Evolutionary conservation across 345 rosid genomes (phyloP).

Genomic region (Linum usitatissimum): DNA sequence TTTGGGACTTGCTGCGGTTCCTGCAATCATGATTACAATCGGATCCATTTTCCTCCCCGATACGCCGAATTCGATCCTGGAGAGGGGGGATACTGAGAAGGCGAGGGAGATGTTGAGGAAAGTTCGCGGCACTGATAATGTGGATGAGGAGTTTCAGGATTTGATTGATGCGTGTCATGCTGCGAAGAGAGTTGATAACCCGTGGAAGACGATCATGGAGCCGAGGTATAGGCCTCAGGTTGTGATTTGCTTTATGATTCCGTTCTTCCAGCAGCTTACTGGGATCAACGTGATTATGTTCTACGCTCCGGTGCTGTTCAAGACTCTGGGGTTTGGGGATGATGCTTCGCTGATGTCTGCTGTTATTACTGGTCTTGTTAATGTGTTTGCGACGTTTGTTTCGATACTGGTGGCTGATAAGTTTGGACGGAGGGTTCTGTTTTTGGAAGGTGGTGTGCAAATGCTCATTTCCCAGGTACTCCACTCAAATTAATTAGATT

Average conservation of each 20-base stretch:
- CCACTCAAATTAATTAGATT: too few relatives aligned
- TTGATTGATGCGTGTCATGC: constrained; percentile 47
- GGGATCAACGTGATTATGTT: constrained; percentile 72
- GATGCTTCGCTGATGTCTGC: constrained; percentile 64
- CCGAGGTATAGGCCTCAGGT: constrained; percentile 58
- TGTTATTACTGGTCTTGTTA: constrained; percentile 53
- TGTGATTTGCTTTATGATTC: constrained; percentile 36
- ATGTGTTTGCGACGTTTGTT: constrained; percentile 47
- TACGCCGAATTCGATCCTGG: constrained; percentile 69
- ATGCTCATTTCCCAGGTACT: constrained; percentile 64
- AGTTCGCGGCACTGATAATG: constrained; percentile 42
- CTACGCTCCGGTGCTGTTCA: constrained; percentile 67
- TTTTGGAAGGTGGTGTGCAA: constrained; percentile 63
- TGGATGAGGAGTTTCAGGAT: constrained; percentile 56
- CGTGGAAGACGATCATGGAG: constrained; percentile 54
- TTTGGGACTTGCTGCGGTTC: constrained; percentile 55
- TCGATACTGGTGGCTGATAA: constrained; percentile 47
- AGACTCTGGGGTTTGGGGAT: constrained; percentile 57
- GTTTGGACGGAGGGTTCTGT: constrained; percentile 53
- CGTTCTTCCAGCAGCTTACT: constrained; percentile 67
- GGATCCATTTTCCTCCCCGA: constrained; percentile 64
- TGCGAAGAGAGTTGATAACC: constrained; percentile 43
- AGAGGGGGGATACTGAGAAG: constrained; percentile 46
- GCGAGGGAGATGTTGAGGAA: constrained; percentile 49
- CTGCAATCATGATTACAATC: constrained; percentile 48